Evolutionary conservation across 1,139 yeast genomes (phyloP), one percentile per base, ranked within the genome.

Genomic region (Blastobotrys malaysiensis): DNA sequence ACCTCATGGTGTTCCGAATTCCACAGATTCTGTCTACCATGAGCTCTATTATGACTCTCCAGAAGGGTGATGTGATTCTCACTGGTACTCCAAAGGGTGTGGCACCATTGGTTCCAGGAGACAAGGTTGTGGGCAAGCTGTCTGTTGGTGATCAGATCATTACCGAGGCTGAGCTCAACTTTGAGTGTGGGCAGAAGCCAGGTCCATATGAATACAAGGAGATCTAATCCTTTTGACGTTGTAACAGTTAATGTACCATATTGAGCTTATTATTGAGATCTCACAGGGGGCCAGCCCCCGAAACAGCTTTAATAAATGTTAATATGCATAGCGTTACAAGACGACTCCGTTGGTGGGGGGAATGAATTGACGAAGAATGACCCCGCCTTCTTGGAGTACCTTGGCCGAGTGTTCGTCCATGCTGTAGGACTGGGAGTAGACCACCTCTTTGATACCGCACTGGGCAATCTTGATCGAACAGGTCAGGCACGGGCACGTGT

Each of bases 71-170:
- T 67, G 78, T 93, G 62, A 85, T 93, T 56, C 77, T 91, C 57
- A 93, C 98, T 0, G 99, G 99, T 13, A 93, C 99, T 1, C 99
- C 99, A 48, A 89, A 91, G 71, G 99, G 99, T n/a, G 99, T 93
- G 9, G 97, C 98, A 11, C 75, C 78, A 43, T 74, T 91, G 49
- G 72, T 69, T 9, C 86, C 95, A 0, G 98, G 97, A 6, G 98
- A 93, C 69, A 70, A 70, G 48, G 76, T 93, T 44, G 77, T 77
- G 53, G 96, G 95, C 9, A 77, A 79, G 59, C 70, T 87, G 60
- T 72, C 70, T 39, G 79, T 78, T 45, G 79, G 78, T 45, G 93
- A 83, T 9, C 65, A 79, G 55, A 75, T 76, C 14, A 67, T 90
- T 45, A 80, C 77, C 45, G 80, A 77, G 43, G 70, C 68, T 21